Evolutionary conservation across 2,329 filamentous ascomycete genomes (phyloP).

Genomic region (Aspergillus sp.): DNA sequence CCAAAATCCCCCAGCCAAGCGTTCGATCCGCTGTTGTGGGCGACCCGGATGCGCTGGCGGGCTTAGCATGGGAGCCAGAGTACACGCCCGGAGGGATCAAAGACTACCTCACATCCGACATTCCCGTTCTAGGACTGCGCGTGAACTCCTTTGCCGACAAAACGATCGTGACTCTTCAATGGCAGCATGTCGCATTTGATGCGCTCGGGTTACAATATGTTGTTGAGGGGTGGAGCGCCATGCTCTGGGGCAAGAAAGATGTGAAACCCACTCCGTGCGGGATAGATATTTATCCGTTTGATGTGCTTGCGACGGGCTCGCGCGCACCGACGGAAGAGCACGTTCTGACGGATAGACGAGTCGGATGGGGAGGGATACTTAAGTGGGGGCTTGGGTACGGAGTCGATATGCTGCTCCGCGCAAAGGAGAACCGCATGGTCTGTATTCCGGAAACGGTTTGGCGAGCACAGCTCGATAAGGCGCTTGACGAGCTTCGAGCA

Average conservation of each 20-base stretch:
- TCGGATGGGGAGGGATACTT: slow-evolving; percentile 20
- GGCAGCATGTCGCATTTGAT: slow-evolving; percentile 27
- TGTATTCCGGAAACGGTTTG: slow-evolving; percentile 23
- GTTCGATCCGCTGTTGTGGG: slow-evolving; percentile 18
- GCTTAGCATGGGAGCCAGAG: slow-evolving; percentile 21
- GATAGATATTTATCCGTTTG: slow-evolving; percentile 18
- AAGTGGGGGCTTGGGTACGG: slow-evolving; percentile 25
- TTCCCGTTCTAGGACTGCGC: slow-evolving; percentile 21
- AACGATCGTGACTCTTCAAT: slow-evolving; percentile 22
- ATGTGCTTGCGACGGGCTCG: slow-evolving; percentile 12
- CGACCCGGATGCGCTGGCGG: slow-evolving; percentile 20
- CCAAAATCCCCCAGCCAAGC: slow-evolving; percentile 19
- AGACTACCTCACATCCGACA: slow-evolving; percentile 23
- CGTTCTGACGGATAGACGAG: slow-evolving; percentile 5
- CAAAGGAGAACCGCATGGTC: slow-evolving; percentile 27
- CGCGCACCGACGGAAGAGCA: slow-evolving; percentile 5
- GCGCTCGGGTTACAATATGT: slow-evolving; percentile 25
- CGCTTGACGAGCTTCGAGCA: slow-evolving; percentile 19
- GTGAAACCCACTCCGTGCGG: slow-evolving; percentile 18
- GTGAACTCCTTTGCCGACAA: slow-evolving; percentile 25
- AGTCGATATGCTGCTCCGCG: slow-evolving; percentile 22
- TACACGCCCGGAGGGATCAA: slow-evolving; percentile 23
- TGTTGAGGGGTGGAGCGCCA: slow-evolving; percentile 22
- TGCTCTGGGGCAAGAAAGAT: slow-evolving; percentile 21
- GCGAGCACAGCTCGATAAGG: slow-evolving; percentile 21